Percentiles rank a stretch among this genome's conserved stretches.
Conservation (phyloP, 2,329 filamentous ascomycete genomes). For the Scedosporium apiospermum region DNA sequence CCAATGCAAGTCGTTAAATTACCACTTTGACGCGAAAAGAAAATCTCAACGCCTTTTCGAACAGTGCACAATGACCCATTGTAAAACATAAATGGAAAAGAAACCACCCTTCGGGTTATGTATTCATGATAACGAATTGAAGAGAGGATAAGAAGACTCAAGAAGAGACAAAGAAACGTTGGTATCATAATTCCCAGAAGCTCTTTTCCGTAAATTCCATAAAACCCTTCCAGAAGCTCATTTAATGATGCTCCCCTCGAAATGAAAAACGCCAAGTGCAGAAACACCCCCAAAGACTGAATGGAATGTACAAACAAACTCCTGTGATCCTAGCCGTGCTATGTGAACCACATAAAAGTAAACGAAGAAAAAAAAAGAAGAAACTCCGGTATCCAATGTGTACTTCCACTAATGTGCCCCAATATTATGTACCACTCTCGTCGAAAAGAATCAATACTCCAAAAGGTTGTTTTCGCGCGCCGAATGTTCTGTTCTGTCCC, state of each 20-base stretch:
- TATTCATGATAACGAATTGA: not conserved
- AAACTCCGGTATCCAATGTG: not conserved
- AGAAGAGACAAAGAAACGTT: not conserved
- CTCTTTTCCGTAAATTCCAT: not conserved
- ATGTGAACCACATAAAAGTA: not conserved
- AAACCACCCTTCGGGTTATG: no score
- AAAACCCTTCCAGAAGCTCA: no score
- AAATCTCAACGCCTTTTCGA: no score
- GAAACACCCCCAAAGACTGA: not conserved
- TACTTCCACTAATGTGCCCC: not conserved
- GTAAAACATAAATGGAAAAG: no score
- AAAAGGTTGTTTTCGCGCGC: not conserved
- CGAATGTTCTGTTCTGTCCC: not conserved
- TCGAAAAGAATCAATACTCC: not conserved
- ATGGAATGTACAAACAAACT: not conserved
- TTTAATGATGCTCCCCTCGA: no score
- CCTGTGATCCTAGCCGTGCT: not conserved
- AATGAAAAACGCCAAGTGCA: no score
- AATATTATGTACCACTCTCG: not conserved
- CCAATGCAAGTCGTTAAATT: no score
- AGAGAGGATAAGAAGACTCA: not conserved
- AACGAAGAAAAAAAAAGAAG: not conserved
- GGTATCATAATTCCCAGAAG: not conserved
- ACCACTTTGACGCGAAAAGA: no score
- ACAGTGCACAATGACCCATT: no score